These are phyloP conservation scores for Xylaria sp. DNA, from an alignment of 2,329 filamentous ascomycete species.

Conservation along the genomic window DNA sequence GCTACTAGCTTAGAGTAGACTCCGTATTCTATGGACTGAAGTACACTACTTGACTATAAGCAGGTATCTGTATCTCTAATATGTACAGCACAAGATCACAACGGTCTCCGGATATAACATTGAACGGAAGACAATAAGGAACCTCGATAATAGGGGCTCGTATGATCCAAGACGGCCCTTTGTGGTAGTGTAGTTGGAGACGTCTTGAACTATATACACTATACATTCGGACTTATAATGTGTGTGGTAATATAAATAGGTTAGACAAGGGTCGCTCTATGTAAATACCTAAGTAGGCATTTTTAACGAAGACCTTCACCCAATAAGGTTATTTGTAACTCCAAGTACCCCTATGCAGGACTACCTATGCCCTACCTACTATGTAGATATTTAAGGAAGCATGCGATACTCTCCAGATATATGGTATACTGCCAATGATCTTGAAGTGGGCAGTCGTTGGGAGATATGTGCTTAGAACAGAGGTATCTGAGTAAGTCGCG, in stretches of 20 bases:
- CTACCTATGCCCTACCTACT: neutral
- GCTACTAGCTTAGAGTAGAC: neutral
- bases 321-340: neutral
- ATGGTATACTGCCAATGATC: neutral
- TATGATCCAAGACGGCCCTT: constrained; percentile 18
- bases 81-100: neutral
- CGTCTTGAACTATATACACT: constrained; percentile 13
- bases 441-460: neutral
- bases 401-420: neutral
- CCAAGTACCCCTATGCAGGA: neutral
- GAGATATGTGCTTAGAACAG: neutral
- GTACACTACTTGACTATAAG: neutral
- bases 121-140: constrained; percentile 15
- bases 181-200: constrained; percentile 33
- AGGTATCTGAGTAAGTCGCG: neutral
- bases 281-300: constrained; percentile 18
- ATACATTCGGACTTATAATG: constrained; percentile 22
- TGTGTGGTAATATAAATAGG: constrained; percentile 24
- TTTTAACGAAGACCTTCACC: neutral
- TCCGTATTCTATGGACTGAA: neutral
- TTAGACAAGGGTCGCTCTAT: constrained; percentile 16
- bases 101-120: constrained; percentile 12
- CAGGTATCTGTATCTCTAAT: neutral
- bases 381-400: neutral
- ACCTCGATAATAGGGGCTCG: constrained; percentile 25